Base-by-base conservation (phyloP, 2,329 filamentous ascomycete species). In the Hortaea werneckii region DNA sequence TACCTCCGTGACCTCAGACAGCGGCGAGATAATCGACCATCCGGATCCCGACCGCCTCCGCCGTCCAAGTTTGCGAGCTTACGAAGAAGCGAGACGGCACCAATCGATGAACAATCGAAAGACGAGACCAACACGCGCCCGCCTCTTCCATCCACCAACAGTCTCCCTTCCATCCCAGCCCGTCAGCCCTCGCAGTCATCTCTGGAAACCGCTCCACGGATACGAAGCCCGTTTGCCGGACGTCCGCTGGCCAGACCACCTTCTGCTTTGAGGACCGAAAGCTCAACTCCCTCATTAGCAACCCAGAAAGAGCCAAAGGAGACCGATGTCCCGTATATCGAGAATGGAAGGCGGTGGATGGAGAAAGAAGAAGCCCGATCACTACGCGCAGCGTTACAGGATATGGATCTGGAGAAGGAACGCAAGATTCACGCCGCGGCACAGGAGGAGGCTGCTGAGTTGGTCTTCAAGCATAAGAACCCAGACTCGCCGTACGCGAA, bases 361-460 rank as follows among this genome's bases (percentile, higher is more conserved):
- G 85, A 89, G 63, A 85, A 84, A 62, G 83, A 87, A 59, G 85
- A 89, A 64, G 82, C 79, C 4, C 74, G 75, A 32, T 83, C 83
- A 12, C 65, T 89, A 48, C 77, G 82, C 12, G 75, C 80, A 50
- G 84, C 85, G 8, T 79, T 89, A 73, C 78, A 87, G 54, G 80
- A 85, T 56, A 78, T 88, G 75, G 78, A 85, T 48, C 52, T 84
- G 28, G 73, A 79, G 2, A 79, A 82, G 13, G 80, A 83, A 48
- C 63, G 71, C 48, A 77, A 76, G 39, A 63, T 89, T 41, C 83
- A 85, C 61, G 70, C 77, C 9, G 82, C 82, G 37, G 85, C 85
- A 29, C 79, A 86, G 50, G 72, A 87, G 49, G 85, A 90, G 63
- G 85, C 85, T 8, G 81, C 83, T 1, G 83, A 89, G 61, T 72